Evolutionary conservation across 2,329 filamentous ascomycete species (phyloP), one percentile per base, ranked within the genome.

Genomic region (Keithomyces neogunnii): DNA sequence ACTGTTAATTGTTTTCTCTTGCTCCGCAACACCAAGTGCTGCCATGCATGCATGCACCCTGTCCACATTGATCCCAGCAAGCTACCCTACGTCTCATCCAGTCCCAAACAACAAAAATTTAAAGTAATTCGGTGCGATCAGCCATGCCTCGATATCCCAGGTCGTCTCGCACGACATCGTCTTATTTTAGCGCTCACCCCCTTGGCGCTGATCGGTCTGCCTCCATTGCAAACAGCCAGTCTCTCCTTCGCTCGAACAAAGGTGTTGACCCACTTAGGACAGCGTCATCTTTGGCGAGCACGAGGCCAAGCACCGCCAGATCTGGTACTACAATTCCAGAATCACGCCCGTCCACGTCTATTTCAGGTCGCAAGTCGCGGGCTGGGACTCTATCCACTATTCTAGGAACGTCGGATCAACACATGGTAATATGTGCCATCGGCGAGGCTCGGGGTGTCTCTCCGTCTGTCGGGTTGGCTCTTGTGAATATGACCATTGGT

Each of bases 401-500:
- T 6, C 58, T 77, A 5, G 75, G 75, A 47, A 67, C 69, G 6
- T 71, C 69, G 10, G 78, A 81, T 33, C 65, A 69, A 29, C 85
- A 92, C 60, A 82, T 86, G 55, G 82, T 96, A 50, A 74, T 96
- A n/a, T 97, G 92, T 66, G 91, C 92, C 3, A 70, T 96, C 47
- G 88, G 83, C 60, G 90, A 96, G 65, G 89, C 88, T 43, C 85
- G 91, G n/a, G 89, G 89, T 4, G 80, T 96, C 4, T 85, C 88
- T 28, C 89, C 90, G 0, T 86, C 84, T 0, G 85, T 97, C 2
- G 91, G 92, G 1, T 74, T 96, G 40, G 88, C 89, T 3, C 91
- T 96, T 62, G 75, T 96, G 62, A 95, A 97, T 62, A 75, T 95
- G 3, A 85, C 88, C 42, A 91, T 88, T 2, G 88, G 86, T 39